These are phyloP conservation scores for Moesziomyces antarcticus DNA, from an alignment of 1,284 basidiomycete species.

Conservation along the genomic window DNA sequence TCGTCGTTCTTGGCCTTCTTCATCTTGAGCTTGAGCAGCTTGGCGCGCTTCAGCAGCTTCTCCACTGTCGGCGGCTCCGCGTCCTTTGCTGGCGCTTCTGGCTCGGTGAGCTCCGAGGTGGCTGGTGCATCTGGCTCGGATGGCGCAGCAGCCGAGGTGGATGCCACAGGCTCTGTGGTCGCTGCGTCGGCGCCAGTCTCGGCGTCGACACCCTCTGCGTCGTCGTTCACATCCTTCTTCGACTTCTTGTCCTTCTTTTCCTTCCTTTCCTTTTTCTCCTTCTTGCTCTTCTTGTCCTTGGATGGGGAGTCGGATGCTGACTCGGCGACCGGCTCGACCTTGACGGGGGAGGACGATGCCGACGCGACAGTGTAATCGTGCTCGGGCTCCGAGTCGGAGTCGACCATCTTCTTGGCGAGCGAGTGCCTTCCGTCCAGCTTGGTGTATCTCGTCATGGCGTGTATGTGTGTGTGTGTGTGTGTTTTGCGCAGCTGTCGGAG, in stretches of 20 bases:
- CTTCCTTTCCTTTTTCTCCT: conserved; percentile 27
- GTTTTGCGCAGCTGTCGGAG: not conserved
- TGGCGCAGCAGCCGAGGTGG: conserved; percentile 24
- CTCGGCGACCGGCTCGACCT: conserved; percentile 10
- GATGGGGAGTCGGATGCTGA: conserved; percentile 7
- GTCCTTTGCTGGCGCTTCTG: not conserved
- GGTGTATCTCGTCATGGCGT: conserved; percentile 57
- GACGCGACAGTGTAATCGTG: conserved; percentile 13
- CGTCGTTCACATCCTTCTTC: not conserved
- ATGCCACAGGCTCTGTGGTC: conserved; percentile 19
- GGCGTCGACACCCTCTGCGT: not conserved
- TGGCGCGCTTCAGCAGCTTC: conserved; percentile 60
- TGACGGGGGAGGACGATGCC: conserved; percentile 19
- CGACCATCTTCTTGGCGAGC: conserved; percentile 41
- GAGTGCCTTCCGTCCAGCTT: conserved; percentile 52
- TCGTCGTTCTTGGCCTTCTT: conserved; percentile 62
- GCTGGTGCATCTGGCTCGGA: not conserved
- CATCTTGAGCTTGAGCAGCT: conserved; percentile 63
- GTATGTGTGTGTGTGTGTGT: not conserved
- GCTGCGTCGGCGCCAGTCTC: not conserved
- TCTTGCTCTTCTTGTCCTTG: conserved; percentile 28
- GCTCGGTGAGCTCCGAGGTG: not conserved
- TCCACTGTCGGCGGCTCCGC: conserved; percentile 40
- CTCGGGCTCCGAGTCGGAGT: conserved; percentile 38
- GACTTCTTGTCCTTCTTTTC: conserved; percentile 21